phyloP scores from a whole-genome alignment of 371 early-diverging fungal genomes.

The Mortierella sp. region DNA sequence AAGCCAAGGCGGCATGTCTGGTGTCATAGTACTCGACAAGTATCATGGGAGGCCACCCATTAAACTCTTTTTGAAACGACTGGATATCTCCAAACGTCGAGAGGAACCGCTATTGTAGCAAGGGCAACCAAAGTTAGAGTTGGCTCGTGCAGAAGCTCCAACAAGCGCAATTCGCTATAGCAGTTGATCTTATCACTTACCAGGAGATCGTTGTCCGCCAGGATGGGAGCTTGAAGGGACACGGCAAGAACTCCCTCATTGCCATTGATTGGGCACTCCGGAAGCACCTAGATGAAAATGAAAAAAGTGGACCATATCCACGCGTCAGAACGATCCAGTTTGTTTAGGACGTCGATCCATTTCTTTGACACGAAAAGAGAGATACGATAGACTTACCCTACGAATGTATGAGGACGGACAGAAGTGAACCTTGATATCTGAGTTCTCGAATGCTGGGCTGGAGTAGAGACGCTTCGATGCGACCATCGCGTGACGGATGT shows the following conservation, averaged over 20 bases:
- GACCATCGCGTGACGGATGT: constrained; percentile 44
- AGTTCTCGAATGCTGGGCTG: constrained; percentile 4
- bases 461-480: constrained; percentile 19
- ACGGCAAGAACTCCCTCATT: constrained; percentile 38
- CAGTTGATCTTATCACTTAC: constrained; percentile 13
- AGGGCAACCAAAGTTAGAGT: neutral
- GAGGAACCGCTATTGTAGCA: constrained; percentile 20
- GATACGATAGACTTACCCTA: constrained; percentile 15
- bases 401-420: constrained; percentile 16
- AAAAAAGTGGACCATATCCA: neutral
- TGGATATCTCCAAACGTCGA: constrained; percentile 31
- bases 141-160: too few relatives aligned
- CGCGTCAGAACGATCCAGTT: neutral
- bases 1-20: constrained; percentile 44
- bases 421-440: constrained; percentile 21
- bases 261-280: constrained; percentile 19
- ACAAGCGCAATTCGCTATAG: neutral
- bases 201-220: constrained; percentile 34
- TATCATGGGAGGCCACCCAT: constrained; percentile 16
- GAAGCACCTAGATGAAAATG: constrained; percentile 22
- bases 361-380: neutral
- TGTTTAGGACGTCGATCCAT: neutral
- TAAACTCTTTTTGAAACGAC: constrained; percentile 32
- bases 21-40: constrained; percentile 60
- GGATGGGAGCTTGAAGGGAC: constrained; percentile 22